Evolutionary conservation across 768 basidiomycete genomes (phyloP), one percentile per base, ranked within the genome.

Genomic region (Naganishia kalamii): DNA sequence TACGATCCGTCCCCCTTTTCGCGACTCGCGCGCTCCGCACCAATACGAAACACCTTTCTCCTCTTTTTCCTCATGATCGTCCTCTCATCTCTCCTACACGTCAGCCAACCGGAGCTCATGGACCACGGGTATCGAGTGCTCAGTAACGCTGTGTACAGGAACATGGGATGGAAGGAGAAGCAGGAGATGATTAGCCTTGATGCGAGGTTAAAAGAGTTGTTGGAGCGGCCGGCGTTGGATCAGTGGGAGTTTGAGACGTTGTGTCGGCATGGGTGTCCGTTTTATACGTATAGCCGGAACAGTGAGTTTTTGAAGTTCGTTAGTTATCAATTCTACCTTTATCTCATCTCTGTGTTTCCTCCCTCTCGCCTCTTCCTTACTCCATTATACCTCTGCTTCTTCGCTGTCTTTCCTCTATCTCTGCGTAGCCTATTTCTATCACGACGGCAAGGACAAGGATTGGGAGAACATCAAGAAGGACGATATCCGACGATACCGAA

Each of bases 231-330:
- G 1, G 70, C 70, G 13, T 65, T 75, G 11, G 63, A 63, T 19
- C 72, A 74, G 43, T 71, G 70, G 70, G 72, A 75, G 54, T 68
- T 70, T n/a, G 72, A 74, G 60, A 35, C 70, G 32, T 60, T 68
- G 15, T 69, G 67, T 61, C 50, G 72, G 63, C 71, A 71, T 47
- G 63, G 25, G 19, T 75, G 74, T 51, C 74, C 74, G 8, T 67
- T 75, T 32, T 72, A 72, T 50, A 75, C 74, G 0, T 75, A 67
- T 33, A 69, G 69, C 35, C 51, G 75, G 41, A 70, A 75, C 60
- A 70, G 54, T 57, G 27, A 21, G 54, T 13, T n/a, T 7, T 13
- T 19, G 12, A 23, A 11, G 10, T 44, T 44, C 43, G 19, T 44
- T n/a, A 8, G 5, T 10, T n/a, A 44, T 10, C 43, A n/a, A n/a